Conservation (phyloP, 352 stramenopile genomes). For the Pseudoperonospora humuli region DNA sequence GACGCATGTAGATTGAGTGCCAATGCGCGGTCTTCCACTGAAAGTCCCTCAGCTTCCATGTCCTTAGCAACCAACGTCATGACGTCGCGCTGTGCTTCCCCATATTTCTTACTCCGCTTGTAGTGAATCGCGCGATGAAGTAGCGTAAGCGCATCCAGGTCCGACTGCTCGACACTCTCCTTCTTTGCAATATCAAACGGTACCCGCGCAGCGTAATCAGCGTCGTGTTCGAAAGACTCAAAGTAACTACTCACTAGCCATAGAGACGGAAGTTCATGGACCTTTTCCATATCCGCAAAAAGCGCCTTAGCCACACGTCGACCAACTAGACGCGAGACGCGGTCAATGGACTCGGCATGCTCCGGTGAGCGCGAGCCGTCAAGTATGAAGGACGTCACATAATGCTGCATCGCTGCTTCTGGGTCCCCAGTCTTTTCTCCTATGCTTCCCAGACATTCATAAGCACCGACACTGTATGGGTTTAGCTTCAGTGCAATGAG, state of each 20-base stretch:
- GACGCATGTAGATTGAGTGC: conserved; percentile 73
- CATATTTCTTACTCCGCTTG: conserved; percentile 55
- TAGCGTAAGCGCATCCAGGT: conserved; percentile 46
- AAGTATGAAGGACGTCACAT: conserved; percentile 75
- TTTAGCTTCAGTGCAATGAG: conserved; percentile 49
- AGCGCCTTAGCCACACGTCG: conserved; percentile 55
- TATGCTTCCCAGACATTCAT: conserved; percentile 58
- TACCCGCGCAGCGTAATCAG: conserved; percentile 47
- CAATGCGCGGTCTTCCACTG: conserved; percentile 33
- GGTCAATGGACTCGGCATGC: conserved; percentile 64
- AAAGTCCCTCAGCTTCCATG: conserved; percentile 30
- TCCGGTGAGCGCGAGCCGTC: conserved; percentile 67
- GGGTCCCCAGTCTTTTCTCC: conserved; percentile 43
- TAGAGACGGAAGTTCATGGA: conserved; percentile 60
- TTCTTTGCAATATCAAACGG: conserved; percentile 63
- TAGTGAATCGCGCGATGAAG: conserved; percentile 58
- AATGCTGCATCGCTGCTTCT: conserved; percentile 74
- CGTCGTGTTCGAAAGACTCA: conserved; percentile 75
- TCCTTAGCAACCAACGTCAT: conserved; percentile 28
- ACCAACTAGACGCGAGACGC: conserved; percentile 56
- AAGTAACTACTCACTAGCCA: conserved; percentile 86
- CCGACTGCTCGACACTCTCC: conserved; percentile 17
- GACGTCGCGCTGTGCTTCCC: conserved; percentile 41
- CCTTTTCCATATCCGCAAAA: conserved; percentile 61
- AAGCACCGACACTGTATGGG: conserved; percentile 59